A percentile compares a stretch with the other conserved stretches of the same genome.
phyloP scores from a whole-genome alignment of 805 yeast species.

The Schwanniomyces polymorphus region DNA sequence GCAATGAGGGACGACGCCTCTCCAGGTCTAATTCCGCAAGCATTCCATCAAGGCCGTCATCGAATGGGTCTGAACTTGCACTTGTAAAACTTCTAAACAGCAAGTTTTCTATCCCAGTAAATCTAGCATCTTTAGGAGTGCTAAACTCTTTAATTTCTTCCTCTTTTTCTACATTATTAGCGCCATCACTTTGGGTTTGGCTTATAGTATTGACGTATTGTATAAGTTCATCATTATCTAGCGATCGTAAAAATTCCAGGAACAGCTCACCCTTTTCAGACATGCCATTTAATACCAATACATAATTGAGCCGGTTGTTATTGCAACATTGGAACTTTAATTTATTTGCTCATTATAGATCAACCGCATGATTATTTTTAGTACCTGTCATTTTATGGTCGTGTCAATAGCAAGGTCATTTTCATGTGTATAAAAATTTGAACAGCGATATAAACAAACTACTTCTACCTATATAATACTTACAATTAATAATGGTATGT shows the following conservation, averaged over 20 bases:
- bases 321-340: neutral
- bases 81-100: constrained; percentile 4
- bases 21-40: constrained; percentile 9
- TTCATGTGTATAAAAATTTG: neutral
- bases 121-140: neutral
- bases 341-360: neutral
- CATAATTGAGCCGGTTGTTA: neutral
- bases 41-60: constrained; percentile 19
- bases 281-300: neutral
- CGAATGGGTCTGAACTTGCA: constrained; percentile 20
- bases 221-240: constrained; percentile 19
- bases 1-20: constrained; percentile 4
- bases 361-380: neutral
- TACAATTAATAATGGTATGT: neutral
- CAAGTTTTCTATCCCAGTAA: neutral
- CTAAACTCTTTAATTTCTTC: neutral
- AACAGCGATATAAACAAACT: neutral
- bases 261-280: constrained; percentile 4
- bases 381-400: neutral
- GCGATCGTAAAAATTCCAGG: constrained; percentile 13
- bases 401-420: neutral
- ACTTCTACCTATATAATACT: neutral
- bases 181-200: constrained; percentile 5
- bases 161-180: neutral
- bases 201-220: constrained; percentile 15